A percentile compares a stretch with the other conserved stretches of the same genome.
phyloP scores from a whole-genome alignment of 805 yeast species.

The Yamadazyma endophytica region DNA sequence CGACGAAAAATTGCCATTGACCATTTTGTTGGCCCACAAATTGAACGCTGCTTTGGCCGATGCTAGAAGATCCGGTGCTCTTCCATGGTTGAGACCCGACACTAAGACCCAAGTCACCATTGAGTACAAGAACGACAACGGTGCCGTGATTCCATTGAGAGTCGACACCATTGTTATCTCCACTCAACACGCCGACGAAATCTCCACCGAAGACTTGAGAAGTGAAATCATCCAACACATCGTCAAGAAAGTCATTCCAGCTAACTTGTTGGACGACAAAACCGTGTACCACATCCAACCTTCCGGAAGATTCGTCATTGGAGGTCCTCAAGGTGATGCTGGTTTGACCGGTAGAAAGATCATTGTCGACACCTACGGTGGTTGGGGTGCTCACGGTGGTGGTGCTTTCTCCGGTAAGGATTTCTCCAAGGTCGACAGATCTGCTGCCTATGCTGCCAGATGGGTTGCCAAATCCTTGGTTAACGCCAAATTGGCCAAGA shows the following conservation, averaged over 20 bases:
- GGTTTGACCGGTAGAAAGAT: constrained; percentile 99
- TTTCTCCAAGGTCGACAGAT: constrained; percentile 99
- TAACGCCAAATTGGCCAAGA: constrained; percentile 89
- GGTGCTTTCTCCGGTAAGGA: constrained; percentile 99
- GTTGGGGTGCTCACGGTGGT: constrained; percentile 99
- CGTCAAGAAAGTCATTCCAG: constrained; percentile 90
- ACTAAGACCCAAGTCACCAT: constrained; percentile 99
- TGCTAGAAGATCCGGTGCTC: constrained; percentile 94
- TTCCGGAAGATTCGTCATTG: constrained; percentile 98
- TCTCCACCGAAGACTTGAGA: constrained; percentile 91
- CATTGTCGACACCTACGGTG: constrained; percentile 99
- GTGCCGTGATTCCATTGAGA: constrained; percentile 93
- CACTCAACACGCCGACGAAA: constrained; percentile 96
- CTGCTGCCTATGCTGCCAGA: constrained; percentile 99
- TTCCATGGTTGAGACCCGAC: constrained; percentile 98
- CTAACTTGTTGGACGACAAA: constrained; percentile 84
- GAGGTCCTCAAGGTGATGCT: constrained; percentile 99
- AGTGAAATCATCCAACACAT: constrained; percentile 70
- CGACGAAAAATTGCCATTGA: constrained; percentile 94
- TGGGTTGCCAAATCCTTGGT: constrained; percentile 99
- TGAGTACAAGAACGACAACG: constrained; percentile 90
- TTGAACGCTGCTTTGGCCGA: constrained; percentile 94
- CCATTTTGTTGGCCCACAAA: constrained; percentile 90
- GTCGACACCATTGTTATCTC: constrained; percentile 97
- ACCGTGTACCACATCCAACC: constrained; percentile 98